Base-by-base conservation (phyloP, 495 filamentous ascomycete species). In the Xylaria cubensis region DNA sequence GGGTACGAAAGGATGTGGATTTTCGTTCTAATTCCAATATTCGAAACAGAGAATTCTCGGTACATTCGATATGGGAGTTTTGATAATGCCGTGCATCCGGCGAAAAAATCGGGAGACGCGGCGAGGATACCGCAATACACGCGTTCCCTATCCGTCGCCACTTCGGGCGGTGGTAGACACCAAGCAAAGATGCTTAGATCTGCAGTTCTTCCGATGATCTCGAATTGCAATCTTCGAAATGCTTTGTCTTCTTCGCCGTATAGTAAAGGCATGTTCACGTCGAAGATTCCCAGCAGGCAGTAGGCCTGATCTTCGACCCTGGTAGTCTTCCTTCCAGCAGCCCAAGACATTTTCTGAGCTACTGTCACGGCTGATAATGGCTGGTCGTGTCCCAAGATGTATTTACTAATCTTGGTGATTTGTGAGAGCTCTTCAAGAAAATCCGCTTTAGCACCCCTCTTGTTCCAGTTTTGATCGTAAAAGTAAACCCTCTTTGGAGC, bases 201-300 rank as follows among this genome's bases (percentile, higher is more conserved):
- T 55, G 51, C 51, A 3, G 51, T 55, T 55, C 51, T 55, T 55
- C 24, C 51, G 51, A 55, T 55, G 51, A 55, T 55, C 21, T 55
- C 51, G 24, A 29, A 55, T 15, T 55, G 51, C 24, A 55, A 55
- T 55, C 51, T 55, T 29, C 21, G 21, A 29, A 55, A 55, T 29
- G 51, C 51, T 24, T 55, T 55, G 24, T 55, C 51, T 55, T 55
- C 51, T 29, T 55, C 51, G 51, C 51, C 51, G 51, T 55, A 55
- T 55, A 55, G 24, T 15, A 55, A 29, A 55, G 51, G 51, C 51
- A 55, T 55, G 21, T 55, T 26, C 24, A 55, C 51, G 24, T 55
- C 21, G 51, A 55, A 55, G 51, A 55, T 55, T 13, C 51, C 51
- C 24, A 55, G 17, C 29, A 55, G 29, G 51, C 51, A 55, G 24